These are phyloP conservation scores for Penicillium polonicum DNA, from an alignment of 2,329 filamentous ascomycete genomes.

Conservation along the genomic window DNA sequence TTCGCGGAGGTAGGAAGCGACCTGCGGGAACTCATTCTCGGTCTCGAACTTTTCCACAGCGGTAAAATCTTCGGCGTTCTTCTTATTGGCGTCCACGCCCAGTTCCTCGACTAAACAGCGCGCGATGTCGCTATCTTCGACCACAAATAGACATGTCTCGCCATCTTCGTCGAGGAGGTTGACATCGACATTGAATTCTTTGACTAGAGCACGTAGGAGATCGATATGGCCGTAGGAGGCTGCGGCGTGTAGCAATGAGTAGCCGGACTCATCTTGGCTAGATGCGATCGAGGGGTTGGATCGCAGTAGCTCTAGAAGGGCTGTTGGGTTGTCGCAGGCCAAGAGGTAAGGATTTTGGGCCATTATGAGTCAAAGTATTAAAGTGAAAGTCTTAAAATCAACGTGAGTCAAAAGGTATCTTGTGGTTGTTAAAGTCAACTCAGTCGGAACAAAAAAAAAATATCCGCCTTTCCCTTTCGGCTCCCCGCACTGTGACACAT, in stretches of 20 bases:
- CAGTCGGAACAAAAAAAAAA: conserved; percentile 3
- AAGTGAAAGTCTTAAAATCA: background rate
- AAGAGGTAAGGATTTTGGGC: conserved; percentile 66
- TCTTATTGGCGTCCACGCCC: conserved; percentile 63
- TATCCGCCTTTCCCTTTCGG: conserved; percentile 20
- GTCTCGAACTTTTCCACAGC: conserved; percentile 76
- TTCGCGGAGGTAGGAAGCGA: conserved; percentile 68
- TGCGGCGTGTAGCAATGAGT: conserved; percentile 89
- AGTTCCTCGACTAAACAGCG: conserved; percentile 80
- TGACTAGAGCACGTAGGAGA: conserved; percentile 72
- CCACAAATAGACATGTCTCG: conserved; percentile 93
- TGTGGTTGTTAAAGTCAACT: background rate
- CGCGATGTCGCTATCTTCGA: conserved; percentile 76
- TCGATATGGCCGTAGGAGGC: conserved; percentile 86
- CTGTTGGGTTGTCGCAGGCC: conserved; percentile 76
- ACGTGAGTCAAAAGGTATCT: background rate
- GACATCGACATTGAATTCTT: conserved; percentile 73
- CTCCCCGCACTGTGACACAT: conserved; percentile 24
- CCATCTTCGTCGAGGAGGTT: conserved; percentile 86
- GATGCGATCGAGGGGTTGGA: conserved; percentile 73
- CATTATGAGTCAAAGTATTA: conserved; percentile 27
- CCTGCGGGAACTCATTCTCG: conserved; percentile 74
- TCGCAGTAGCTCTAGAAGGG: conserved; percentile 71
- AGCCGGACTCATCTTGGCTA: conserved; percentile 84
- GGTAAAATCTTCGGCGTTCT: conserved; percentile 73